Evolutionary conservation across 805 yeast species (phyloP).

Genomic region (Yamadazyma tumulicola): DNA sequence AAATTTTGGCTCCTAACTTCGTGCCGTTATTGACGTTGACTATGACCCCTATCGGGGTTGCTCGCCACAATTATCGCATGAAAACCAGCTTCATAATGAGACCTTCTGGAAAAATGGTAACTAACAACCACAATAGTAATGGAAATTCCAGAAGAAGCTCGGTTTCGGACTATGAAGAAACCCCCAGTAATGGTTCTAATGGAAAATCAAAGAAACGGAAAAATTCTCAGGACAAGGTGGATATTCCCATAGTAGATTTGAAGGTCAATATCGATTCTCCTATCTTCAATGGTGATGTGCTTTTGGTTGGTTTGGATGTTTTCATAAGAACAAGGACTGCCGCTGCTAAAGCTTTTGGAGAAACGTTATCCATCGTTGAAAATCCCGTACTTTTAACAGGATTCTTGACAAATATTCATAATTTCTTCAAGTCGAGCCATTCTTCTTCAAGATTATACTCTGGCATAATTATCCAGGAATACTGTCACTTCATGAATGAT

Average conservation of each 20-base stretch:
- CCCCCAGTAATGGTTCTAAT: slow-evolving; percentile 9
- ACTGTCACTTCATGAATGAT: slow-evolving; percentile 32
- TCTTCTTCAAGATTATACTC: slow-evolving; percentile 78
- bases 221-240: slow-evolving; percentile 14
- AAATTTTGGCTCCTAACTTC: slow-evolving; percentile 52
- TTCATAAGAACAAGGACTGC: slow-evolving; percentile 72
- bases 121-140: neutral
- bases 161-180: slow-evolving; percentile 12
- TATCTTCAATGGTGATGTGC: slow-evolving; percentile 84
- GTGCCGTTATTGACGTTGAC: slow-evolving; percentile 61
- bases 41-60: slow-evolving; percentile 93
- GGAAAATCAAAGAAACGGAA: slow-evolving; percentile 50
- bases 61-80: slow-evolving; percentile 86
- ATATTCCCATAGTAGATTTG: slow-evolving; percentile 53
- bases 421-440: slow-evolving; percentile 55
- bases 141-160: slow-evolving; percentile 11
- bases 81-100: slow-evolving; percentile 67
- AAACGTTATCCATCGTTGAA: slow-evolving; percentile 49
- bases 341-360: slow-evolving; percentile 75
- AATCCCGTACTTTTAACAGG: slow-evolving; percentile 34
- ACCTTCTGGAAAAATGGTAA: slow-evolving; percentile 62
- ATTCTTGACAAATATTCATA: slow-evolving; percentile 34
- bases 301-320: slow-evolving; percentile 72
- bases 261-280: slow-evolving; percentile 91
- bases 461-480: slow-evolving; percentile 70